A percentile compares a stretch with the other conserved stretches of the same genome.
phyloP scores from a whole-genome alignment of 306 rosid genomes.

The Trichosanthes truncata region DNA sequence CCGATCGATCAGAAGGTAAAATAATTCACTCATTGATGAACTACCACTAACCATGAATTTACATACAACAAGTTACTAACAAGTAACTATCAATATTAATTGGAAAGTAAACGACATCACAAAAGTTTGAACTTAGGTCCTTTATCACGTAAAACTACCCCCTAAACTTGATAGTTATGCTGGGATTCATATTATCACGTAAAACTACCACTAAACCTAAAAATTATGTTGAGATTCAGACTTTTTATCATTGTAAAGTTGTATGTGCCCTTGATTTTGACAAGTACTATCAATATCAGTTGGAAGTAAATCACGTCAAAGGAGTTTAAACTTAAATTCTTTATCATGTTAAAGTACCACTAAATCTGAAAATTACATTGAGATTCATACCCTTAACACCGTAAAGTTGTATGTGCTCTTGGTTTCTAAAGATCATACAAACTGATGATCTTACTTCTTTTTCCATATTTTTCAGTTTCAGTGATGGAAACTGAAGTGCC shows the following conservation, averaged over 20 bases:
- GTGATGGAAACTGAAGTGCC: slow-evolving; percentile 48
- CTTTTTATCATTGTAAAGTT: too few species aligned
- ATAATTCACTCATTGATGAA: not conserved
- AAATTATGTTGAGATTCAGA: not conserved
- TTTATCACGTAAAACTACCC: not conserved
- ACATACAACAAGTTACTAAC: too few species aligned
- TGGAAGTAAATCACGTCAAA: too few species aligned
- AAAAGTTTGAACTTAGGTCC: too few species aligned
- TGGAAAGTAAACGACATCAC: not conserved
- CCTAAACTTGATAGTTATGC: too few species aligned
- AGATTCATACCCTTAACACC: too few species aligned
- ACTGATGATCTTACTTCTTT: not conserved
- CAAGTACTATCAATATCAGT: not conserved
- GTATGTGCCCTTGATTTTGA: not conserved
- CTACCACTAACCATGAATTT: not conserved
- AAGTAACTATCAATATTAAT: too few species aligned
- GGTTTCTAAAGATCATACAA: not conserved
- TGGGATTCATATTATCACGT: too few species aligned
- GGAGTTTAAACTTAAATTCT: too few species aligned
- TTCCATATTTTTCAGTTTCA: slow-evolving; percentile 5
- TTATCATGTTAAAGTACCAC: too few species aligned
- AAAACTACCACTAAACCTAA: too few species aligned
- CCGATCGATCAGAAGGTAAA: slow-evolving; percentile 49
- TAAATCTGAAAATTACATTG: too few species aligned
- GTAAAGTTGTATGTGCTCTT: not conserved